phyloP scores from a whole-genome alignment of 2,329 filamentous ascomycete genomes.

The Graphiopsis chlorocephala region DNA sequence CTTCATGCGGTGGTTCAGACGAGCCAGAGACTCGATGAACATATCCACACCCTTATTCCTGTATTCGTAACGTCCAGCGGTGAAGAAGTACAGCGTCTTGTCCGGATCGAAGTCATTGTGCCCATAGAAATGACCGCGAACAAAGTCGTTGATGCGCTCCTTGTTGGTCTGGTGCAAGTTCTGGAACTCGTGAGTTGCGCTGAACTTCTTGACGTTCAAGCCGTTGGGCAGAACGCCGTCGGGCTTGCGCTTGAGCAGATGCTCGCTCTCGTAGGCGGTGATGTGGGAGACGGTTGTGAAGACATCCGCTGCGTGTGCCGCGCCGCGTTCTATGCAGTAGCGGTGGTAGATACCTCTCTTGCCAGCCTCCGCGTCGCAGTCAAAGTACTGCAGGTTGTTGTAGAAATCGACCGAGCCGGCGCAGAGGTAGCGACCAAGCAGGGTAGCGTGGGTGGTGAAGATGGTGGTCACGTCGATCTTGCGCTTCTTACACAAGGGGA shows the following conservation, averaged over 20 bases:
- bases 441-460: constrained; percentile 95
- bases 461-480: constrained; percentile 97
- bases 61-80: constrained; percentile 94
- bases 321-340: constrained; percentile 95
- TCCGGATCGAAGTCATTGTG: constrained; percentile 97
- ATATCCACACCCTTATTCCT: constrained; percentile 98
- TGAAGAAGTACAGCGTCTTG: constrained; percentile 97
- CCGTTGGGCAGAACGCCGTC: constrained; percentile 96
- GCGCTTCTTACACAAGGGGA: constrained; percentile 88
- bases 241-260: constrained; percentile 93
- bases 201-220: constrained; percentile 97
- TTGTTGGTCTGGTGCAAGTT: constrained; percentile 96
- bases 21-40: constrained; percentile 96
- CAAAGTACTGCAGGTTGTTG: constrained; percentile 96
- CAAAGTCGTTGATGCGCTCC: constrained; percentile 97
- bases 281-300: constrained; percentile 99
- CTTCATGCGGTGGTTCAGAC: constrained; percentile 92
- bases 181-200: constrained; percentile 97
- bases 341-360: constrained; percentile 98
- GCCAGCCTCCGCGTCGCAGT: constrained; percentile 92
- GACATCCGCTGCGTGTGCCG: constrained; percentile 88
- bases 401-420: constrained; percentile 98
- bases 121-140: constrained; percentile 96
- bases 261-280: constrained; percentile 96
- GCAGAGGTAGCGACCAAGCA: constrained; percentile 92